phyloP scores from a whole-genome alignment of 495 filamentous ascomycete genomes.

The Podospora sp. region DNA sequence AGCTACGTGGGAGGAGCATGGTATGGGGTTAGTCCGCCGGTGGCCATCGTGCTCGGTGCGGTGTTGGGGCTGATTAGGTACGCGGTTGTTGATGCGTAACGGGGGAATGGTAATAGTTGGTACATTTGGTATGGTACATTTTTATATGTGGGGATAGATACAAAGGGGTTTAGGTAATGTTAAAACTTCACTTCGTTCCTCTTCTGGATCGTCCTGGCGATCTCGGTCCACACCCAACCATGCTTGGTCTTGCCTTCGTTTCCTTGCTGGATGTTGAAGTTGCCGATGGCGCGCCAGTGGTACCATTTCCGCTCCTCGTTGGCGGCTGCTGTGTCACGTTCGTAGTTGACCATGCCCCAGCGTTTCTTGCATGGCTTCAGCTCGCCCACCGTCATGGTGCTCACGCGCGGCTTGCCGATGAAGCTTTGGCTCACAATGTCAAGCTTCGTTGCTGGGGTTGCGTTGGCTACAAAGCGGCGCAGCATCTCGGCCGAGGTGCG shows the following conservation, averaged over 20 bases:
- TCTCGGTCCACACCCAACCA: conserved; percentile 38
- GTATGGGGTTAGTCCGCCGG: conserved; percentile 61
- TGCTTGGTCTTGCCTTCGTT: conserved; percentile 21
- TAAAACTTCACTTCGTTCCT: background rate
- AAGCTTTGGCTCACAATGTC: conserved; percentile 73
- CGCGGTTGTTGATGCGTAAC: conserved; percentile 47
- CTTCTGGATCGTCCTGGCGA: conserved; percentile 24
- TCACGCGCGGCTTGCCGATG: conserved; percentile 57
- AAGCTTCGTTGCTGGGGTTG: conserved; percentile 65
- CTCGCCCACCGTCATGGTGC: conserved; percentile 51
- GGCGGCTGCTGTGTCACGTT: conserved; percentile 38
- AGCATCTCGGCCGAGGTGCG: conserved; percentile 67
- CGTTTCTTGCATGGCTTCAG: conserved; percentile 43
- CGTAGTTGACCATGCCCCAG: conserved; percentile 57
- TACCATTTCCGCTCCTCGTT: conserved; percentile 40
- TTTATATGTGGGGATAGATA: background rate
- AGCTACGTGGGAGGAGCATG: conserved; percentile 64
- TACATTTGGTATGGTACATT: background rate
- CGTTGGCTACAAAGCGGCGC: conserved; percentile 61
- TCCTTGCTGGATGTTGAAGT: conserved; percentile 37
- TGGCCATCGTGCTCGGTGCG: conserved; percentile 67
- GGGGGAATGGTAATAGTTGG: background rate
- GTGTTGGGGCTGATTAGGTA: conserved; percentile 67
- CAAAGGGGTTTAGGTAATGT: background rate
- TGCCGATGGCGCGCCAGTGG: conserved; percentile 37